Evolutionary conservation across 2,329 filamentous ascomycete species (phyloP), one percentile per base, ranked within the genome.

Genomic region (Paracamarosporium sp.): DNA sequence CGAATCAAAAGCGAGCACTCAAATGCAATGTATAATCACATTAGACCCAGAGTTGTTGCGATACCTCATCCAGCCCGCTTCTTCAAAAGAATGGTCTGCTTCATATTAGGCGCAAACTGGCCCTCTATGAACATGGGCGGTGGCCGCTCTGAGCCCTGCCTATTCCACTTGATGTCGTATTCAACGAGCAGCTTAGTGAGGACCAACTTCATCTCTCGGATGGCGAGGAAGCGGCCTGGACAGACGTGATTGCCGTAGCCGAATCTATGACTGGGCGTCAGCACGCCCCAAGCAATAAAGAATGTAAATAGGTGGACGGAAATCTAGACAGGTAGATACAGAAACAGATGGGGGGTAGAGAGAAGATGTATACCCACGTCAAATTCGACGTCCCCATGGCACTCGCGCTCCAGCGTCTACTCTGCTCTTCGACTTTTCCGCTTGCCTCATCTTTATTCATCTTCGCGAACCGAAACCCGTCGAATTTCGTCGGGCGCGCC

Each of bases 231-330:
- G 9, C 36, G 12, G 7, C 50, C 50, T 5, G 50, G 36, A 24
- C 50, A 53, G 15, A n/a, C n/a, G 6, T 53, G 36, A 8, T 33
- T 53, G 13, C 50, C 50, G 20, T 53, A 53, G 15, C 50, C 47
- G 24, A 51, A 51, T n/a, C 47, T 51, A 15, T n/a, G n/a, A n/a
- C n/a, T n/a, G n/a, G n/a, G n/a, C n/a, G n/a, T n/a, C n/a, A n/a
- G n/a, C n/a, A n/a, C n/a, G n/a, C n/a, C n/a, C n/a, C n/a, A n/a
- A n/a, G n/a, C n/a, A n/a, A n/a, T n/a, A n/a, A n/a, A n/a, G n/a
- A n/a, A n/a, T n/a, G n/a, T n/a, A n/a, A n/a, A n/a, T n/a, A n/a
- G n/a, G n/a, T n/a, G n/a, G n/a, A n/a, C n/a, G n/a, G n/a, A n/a
- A n/a, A n/a, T n/a, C n/a, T n/a, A n/a, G n/a, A n/a, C n/a, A n/a